phyloP scores from a whole-genome alignment of 495 filamentous ascomycete genomes.

The Neurospora sp. region DNA sequence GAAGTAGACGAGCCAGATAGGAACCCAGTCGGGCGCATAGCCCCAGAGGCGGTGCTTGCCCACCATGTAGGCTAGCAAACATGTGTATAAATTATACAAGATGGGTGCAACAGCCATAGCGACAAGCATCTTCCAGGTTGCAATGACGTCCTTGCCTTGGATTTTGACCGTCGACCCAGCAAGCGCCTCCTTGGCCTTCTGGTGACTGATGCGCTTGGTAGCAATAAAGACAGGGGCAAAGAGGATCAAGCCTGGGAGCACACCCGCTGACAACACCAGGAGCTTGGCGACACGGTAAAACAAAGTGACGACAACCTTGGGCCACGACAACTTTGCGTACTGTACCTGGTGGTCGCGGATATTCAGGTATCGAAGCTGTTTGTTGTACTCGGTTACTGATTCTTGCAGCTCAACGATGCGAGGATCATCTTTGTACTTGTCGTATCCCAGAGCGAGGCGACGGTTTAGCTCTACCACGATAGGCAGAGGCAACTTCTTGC shows the following conservation, averaged over 20 bases:
- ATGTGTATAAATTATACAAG: slow-evolving; percentile 73
- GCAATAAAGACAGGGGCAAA: slow-evolving; percentile 89
- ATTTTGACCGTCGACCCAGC: slow-evolving; percentile 92
- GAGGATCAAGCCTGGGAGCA: slow-evolving; percentile 75
- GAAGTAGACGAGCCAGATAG: slow-evolving; percentile 65
- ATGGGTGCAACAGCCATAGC: slow-evolving; percentile 79
- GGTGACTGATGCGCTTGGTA: slow-evolving; percentile 79
- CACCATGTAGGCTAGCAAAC: slow-evolving; percentile 64
- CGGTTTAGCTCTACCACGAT: slow-evolving; percentile 95
- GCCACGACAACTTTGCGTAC: slow-evolving; percentile 73
- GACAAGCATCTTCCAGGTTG: slow-evolving; percentile 96
- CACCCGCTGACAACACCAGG: slow-evolving; percentile 61
- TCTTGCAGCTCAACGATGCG: slow-evolving; percentile 71
- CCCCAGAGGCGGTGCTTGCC: slow-evolving; percentile 74
- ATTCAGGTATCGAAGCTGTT: slow-evolving; percentile 71
- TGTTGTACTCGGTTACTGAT: slow-evolving; percentile 79
- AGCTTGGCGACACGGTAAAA: slow-evolving; percentile 75
- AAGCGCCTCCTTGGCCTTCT: slow-evolving; percentile 82
- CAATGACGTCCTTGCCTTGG: slow-evolving; percentile 88
- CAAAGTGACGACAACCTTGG: slow-evolving; percentile 63
- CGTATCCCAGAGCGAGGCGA: slow-evolving; percentile 84
- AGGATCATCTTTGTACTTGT: slow-evolving; percentile 82
- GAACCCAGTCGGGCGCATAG: slow-evolving; percentile 65
- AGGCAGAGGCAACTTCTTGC: slow-evolving; percentile 88
- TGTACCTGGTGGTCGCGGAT: slow-evolving; percentile 93